Evolutionary conservation across 495 filamentous ascomycete species (phyloP).

Genomic region (Platismatia glauca): DNA sequence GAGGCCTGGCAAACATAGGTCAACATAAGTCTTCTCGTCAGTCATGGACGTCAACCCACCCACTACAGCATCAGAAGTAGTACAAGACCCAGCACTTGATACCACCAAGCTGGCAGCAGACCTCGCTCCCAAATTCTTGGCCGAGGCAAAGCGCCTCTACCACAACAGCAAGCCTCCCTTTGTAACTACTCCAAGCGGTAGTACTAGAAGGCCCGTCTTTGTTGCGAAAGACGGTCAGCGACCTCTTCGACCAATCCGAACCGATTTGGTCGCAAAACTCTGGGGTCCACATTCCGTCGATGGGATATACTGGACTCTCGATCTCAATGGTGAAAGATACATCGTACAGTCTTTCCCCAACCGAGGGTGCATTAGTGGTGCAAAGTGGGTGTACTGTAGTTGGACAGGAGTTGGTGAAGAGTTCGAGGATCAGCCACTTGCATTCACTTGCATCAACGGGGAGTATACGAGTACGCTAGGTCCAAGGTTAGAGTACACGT

Average conservation of each 20-base stretch:
- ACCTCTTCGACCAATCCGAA: background rate
- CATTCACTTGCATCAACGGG: background rate
- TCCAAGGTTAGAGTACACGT: background rate
- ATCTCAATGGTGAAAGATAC: slow-evolving; percentile 8
- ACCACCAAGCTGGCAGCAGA: background rate
- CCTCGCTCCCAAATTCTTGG: background rate
- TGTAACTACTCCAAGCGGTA: background rate
- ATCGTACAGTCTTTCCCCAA: slow-evolving; percentile 5
- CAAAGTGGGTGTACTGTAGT: background rate
- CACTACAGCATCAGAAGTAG: background rate
- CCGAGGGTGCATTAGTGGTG: background rate
- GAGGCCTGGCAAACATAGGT: background rate
- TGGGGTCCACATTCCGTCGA: background rate
- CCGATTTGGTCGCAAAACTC: background rate
- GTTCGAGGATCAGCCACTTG: background rate
- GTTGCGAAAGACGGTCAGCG: background rate
- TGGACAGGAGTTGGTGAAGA: background rate
- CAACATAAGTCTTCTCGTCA: background rate
- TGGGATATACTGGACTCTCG: slow-evolving; percentile 4
- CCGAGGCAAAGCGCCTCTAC: background rate
- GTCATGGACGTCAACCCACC: background rate
- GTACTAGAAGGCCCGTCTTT: background rate
- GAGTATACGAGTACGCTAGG: background rate
- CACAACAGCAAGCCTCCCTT: background rate
- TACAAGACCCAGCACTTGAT: background rate